Evolutionary conservation across 2,329 filamentous ascomycete species (phyloP), one percentile per base, ranked within the genome.

Genomic region (Neonectria coccinea): DNA sequence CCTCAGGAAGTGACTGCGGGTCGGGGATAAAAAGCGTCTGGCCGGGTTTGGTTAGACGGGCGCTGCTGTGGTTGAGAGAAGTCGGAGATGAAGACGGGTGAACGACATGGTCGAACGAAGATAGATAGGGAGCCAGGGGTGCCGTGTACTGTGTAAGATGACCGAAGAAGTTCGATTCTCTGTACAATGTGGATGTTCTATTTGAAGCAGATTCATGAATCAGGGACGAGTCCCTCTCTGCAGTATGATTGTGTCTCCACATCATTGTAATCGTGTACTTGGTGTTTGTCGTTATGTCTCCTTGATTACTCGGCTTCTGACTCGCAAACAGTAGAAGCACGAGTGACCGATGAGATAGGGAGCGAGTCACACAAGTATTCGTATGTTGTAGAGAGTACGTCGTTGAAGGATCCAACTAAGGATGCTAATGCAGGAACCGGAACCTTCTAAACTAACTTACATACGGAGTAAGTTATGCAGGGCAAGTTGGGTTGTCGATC

Each of bases 71-170:
- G 11, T 31, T 45, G 41, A 29, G 41, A 22, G 12, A 27, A 22
- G 44, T 25, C 31, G 11, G 31, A 39, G 39, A 27, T 41, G 27
- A 22, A 54, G 41, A 22, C 27, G 50, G 41, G 36, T 18, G 39
- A 53, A 10, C 7, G 25, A 48, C 14, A 10, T 5, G 7, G 25
- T 29, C 14, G 5, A 16, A 36, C 18, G 48, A 48, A 47, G 47
- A 39, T 39, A 39, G 47, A 27, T 16, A 54, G 18, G 39, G 39
- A 52, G 18, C 48, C 20, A 36, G 47, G 41, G 20, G 39, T 45
- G 45, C 25, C 41, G 42, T 64, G 29, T 41, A 52, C 36, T 31
- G 31, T 64, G 61, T 64, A 64, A 55, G 61, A 64, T 56, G 56
- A 22, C 12, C 16, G 25, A 58, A 41, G 42, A 51, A 45, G 20